Conservation (phyloP, 768 basidiomycete species). For the Suillus luteus region DNA sequence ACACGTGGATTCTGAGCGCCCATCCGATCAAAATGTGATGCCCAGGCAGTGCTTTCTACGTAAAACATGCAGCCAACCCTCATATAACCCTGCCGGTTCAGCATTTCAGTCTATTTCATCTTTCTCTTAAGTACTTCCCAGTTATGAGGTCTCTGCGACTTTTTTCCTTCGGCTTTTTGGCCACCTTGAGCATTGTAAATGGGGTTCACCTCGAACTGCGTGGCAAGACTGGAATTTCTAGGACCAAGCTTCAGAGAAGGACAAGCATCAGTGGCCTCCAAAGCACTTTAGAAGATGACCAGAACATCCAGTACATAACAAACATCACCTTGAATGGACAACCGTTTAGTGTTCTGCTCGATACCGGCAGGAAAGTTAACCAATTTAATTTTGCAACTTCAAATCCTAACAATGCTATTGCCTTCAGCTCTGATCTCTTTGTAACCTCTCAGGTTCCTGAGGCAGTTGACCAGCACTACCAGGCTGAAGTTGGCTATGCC, state of each 20-base stretch:
- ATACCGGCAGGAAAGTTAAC: constrained; percentile 46
- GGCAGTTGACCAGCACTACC: constrained; percentile 40
- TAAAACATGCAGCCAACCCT: background rate
- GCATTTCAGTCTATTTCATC: background rate
- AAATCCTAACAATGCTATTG: constrained; percentile 36
- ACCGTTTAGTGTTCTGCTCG: constrained; percentile 39
- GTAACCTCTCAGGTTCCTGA: constrained; percentile 47
- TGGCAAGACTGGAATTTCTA: constrained; percentile 16
- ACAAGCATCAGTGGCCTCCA: constrained; percentile 30
- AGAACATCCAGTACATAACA: constrained; percentile 38
- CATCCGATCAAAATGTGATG: background rate
- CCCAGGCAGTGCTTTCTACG: background rate
- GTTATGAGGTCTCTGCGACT: constrained; percentile 18
- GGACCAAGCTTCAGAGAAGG: constrained; percentile 25
- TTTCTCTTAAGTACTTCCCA: background rate
- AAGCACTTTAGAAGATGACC: constrained; percentile 28
- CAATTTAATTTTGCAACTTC: constrained; percentile 32
- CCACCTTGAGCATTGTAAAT: constrained; percentile 6
- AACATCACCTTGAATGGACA: constrained; percentile 43
- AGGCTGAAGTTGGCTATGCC: constrained; percentile 51
- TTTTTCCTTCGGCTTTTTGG: constrained; percentile 18
- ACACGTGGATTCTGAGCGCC: background rate
- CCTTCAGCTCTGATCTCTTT: constrained; percentile 65
- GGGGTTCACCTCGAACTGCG: constrained; percentile 21
- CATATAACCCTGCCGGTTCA: background rate